Evolutionary conservation across 2,329 filamentous ascomycete species (phyloP), one percentile per base, ranked within the genome.

Genomic region (Claviceps capensis): DNA sequence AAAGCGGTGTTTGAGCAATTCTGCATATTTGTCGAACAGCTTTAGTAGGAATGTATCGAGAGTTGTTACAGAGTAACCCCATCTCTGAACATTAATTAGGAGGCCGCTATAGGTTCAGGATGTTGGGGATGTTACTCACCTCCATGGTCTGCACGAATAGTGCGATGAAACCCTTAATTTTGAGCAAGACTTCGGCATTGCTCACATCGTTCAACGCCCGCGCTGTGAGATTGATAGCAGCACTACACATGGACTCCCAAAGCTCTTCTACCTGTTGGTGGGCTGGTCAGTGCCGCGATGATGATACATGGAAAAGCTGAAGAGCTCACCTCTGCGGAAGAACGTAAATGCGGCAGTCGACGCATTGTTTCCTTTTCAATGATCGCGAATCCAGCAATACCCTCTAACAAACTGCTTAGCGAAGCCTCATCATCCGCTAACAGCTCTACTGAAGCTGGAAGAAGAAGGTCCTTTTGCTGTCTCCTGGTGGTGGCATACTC

Each of bases 121-220:
- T 91, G 72, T 57, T 91, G 82, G 16, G 3, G 13, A 46, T 2
- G 51, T 41, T 50, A 61, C 77, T 63, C 67, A 87, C 87, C 75
- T 95, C 88, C 91, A 98, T 96, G 1, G 93, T 97, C 63, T 98
- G 88, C 61, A 97, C 95, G 65, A 98, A 98, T 14, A 98, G 74
- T 4, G 90, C 86, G 62, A 97, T 83, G 26, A 94, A 80, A 46
- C 88, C 88, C 67, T 98, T 98, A 62, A 96, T 90, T 65, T 93
- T 95, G n/a, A 97, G 73, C 38, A 98, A 72, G 30, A 86, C 80
- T 63, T 97, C 90, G 13, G 93, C 89, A 63, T 94, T 93, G 53
- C 82, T 82, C n/a, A 98, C 81, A 42, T 83, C 81, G 48, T 79
- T 77, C 4, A 98, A 72, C 0, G 88, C 85, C 59, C 84, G 87